A percentile compares a stretch with the other conserved stretches of the same genome.
Evolutionary conservation across 176 grass and related monocot genomes (phyloP).

Genomic region (Carex myosuroides): DNA sequence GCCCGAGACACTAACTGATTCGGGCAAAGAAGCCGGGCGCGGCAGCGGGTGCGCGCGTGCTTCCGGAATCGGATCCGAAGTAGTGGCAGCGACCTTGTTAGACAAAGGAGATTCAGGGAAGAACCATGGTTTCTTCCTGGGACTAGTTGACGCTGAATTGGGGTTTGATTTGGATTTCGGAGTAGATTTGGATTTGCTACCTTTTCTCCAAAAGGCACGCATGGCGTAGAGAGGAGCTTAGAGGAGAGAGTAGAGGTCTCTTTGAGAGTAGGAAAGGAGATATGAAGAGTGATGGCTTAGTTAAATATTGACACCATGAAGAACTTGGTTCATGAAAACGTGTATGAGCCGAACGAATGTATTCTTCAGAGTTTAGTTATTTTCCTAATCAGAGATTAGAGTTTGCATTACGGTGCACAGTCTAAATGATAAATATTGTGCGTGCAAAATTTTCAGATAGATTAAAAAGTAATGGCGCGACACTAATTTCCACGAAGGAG

Average conservation of each 20-base stretch:
- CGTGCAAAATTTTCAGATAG: neutral
- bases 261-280: neutral
- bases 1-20: neutral
- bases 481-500: constrained; percentile 3
- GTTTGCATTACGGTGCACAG: neutral
- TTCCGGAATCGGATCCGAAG: neutral
- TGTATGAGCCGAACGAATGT: neutral
- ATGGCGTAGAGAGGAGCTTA: constrained; percentile 4
- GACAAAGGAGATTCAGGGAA: constrained; percentile 5
- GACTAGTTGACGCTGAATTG: neutral
- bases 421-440: neutral
- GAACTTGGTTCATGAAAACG: neutral
- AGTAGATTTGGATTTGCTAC: neutral
- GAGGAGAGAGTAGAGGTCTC: neutral
- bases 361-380: neutral
- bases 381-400: neutral
- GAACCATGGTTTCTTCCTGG: constrained; percentile 11
- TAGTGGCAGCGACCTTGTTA: neutral
- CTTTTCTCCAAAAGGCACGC: constrained; percentile 12
- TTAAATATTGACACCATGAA: neutral
- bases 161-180: constrained; percentile 12
- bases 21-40: constrained; percentile 6
- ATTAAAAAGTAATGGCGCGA: neutral
- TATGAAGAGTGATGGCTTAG: neutral
- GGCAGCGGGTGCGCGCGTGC: constrained; percentile 10